Conservation (phyloP, 768 basidiomycete genomes). For the Gloeophyllum trabeum region DNA sequence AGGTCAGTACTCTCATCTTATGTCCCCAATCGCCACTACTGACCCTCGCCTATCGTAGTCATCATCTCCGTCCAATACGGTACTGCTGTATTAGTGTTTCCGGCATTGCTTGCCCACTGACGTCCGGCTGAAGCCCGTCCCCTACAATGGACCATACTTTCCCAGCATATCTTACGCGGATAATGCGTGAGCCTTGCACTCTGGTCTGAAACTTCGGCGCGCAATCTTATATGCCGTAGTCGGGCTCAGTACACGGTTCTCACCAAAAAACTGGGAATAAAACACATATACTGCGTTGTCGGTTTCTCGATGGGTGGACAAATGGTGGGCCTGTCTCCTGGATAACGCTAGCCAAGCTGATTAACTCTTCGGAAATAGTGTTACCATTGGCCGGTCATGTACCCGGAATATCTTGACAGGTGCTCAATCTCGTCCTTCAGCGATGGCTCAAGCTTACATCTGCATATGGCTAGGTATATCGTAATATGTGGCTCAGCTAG, state of each 20-base stretch:
- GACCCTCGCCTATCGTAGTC: conserved; percentile 23
- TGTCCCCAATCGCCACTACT: background rate
- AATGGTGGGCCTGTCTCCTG: conserved; percentile 21
- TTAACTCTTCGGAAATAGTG: conserved; percentile 24
- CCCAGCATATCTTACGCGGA: conserved; percentile 45
- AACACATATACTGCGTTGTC: conserved; percentile 32
- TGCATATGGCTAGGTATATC: conserved; percentile 27
- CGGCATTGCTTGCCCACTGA: background rate
- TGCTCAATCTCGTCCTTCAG: conserved; percentile 6
- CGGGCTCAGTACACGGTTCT: conserved; percentile 45
- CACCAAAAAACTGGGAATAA: conserved; percentile 31
- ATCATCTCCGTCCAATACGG: conserved; percentile 52
- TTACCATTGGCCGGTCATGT: conserved; percentile 48
- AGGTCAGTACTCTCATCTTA: conserved; percentile 10
- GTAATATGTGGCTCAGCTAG: conserved; percentile 42
- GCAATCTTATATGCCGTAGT: conserved; percentile 16
- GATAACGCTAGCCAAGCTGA: background rate
- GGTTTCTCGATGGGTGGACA: conserved; percentile 57
- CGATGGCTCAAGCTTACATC: background rate
- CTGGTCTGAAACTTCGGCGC: background rate
- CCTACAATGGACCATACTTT: conserved; percentile 50
- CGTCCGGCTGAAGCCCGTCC: conserved; percentile 26
- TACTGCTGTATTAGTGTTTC: conserved; percentile 10
- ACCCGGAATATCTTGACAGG: conserved; percentile 43
- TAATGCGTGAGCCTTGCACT: conserved; percentile 30